Evolutionary conservation across 2,329 filamentous ascomycete genomes (phyloP), one percentile per base, ranked within the genome.

Genomic region (Alternaria solani): DNA sequence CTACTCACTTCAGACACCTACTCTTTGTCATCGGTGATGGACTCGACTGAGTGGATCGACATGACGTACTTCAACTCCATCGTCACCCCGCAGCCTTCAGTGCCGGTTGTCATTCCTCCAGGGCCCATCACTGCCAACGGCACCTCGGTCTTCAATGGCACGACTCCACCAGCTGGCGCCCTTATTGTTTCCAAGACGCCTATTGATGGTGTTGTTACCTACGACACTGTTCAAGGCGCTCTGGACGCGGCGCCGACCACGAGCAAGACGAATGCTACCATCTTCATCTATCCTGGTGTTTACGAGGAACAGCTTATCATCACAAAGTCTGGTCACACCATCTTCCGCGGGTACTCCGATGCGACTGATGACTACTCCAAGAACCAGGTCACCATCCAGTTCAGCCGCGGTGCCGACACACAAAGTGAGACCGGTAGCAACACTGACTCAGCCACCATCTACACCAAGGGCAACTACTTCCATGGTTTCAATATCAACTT

Each of bases 401-500:
- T 74, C 36, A 75, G 69, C 32, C 65, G 65, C 18, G 79, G 77
- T n/a, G 71, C 77, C n/a, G 73, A 79, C 55, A 81, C 79, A 1
- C 75, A 79, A 54, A 72, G 73, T 6, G 58, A 55, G 14, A 67
- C 73, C 49, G 72, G 73, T 26, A 77, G 74, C 43, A 72, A 81
- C 56, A 75, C 75, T 7, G 78, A 81, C 53, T 71, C 74, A 14
- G 79, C 79, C 9, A 81, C 79, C 11, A 76, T 81, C 3, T 80
- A 80, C 53, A 74, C 74, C 3, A 80, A 71, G 1, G 78, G 78
- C 9, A 80, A 80, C 54, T 78, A 80, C 66, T 78, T 80, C 57
- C 71, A 77, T 44, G 76, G 75, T 0, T 75, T 75, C 63, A 81
- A 80, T 58, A 76, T 80, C 65, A 80, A 81, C 57, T 79, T 81